Percentiles rank a stretch among this genome's conserved stretches.
phyloP scores from a whole-genome alignment of 2,329 filamentous ascomycete genomes.

The Akanthomyces uredinophilus region DNA sequence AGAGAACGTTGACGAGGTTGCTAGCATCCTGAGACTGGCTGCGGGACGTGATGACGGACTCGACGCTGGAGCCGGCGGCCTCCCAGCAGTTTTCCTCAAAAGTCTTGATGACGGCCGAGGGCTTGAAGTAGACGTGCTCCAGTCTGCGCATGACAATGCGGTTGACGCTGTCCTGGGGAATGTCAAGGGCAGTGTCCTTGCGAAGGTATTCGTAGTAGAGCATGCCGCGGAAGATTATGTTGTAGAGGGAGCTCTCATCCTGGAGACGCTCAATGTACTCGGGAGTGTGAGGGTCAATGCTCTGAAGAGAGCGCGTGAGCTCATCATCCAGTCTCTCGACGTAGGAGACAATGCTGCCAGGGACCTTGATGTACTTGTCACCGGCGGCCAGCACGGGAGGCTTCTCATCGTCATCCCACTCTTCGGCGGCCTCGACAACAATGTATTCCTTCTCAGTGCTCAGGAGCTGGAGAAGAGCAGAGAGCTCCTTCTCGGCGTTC shows the following conservation, averaged over 20 bases:
- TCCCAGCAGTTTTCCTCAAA: slow-evolving; percentile 95
- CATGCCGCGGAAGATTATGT: slow-evolving; percentile 80
- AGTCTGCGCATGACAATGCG: slow-evolving; percentile 87
- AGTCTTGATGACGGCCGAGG: slow-evolving; percentile 84
- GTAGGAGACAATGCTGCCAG: slow-evolving; percentile 90
- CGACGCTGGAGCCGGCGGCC: slow-evolving; percentile 59
- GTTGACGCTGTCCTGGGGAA: slow-evolving; percentile 83
- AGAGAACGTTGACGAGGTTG: slow-evolving; percentile 77
- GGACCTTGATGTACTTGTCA: slow-evolving; percentile 81
- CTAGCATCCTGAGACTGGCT: slow-evolving; percentile 61
- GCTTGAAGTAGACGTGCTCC: slow-evolving; percentile 99
- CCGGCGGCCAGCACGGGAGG: slow-evolving; percentile 66
- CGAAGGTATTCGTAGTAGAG: slow-evolving; percentile 82
- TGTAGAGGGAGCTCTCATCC: slow-evolving; percentile 87
- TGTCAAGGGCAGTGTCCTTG: slow-evolving; percentile 64
- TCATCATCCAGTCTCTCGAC: slow-evolving; percentile 95
- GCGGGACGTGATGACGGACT: slow-evolving; percentile 79
- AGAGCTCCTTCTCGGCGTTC: slow-evolving; percentile 81
- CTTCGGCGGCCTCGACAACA: slow-evolving; percentile 86
- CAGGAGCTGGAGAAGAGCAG: slow-evolving; percentile 69
- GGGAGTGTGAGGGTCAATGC: slow-evolving; percentile 95
- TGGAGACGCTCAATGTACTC: slow-evolving; percentile 95
- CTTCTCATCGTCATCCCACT: slow-evolving; percentile 99
- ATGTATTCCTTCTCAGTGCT: slow-evolving; percentile 76
- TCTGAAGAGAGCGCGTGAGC: slow-evolving; percentile 92